Evolutionary conservation across 129 eudicot species (phyloP), one percentile per base, ranked within the genome.

Genomic region (Ambrosia trifida): DNA sequence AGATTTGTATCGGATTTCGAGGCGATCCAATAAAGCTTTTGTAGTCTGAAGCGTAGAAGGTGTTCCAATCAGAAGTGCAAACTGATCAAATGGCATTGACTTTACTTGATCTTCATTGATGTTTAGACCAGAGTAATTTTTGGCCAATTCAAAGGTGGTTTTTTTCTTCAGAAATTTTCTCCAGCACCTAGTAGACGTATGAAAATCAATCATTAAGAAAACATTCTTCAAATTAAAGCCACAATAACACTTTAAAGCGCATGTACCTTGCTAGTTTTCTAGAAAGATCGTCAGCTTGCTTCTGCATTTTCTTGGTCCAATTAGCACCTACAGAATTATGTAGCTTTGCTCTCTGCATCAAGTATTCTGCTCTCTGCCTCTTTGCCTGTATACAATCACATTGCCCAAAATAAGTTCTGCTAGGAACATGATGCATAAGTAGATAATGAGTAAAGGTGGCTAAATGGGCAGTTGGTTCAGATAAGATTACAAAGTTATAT

Each of bases 61-160:
- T 45, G 97, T 79, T 75, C 80, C 97, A 56, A 95, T 87, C 51
- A 80, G 75, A 20, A 72, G 58, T 9, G 99, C 97, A 75, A 95
- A 88, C 75, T 95, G 96, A 80, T 95, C 99, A 68, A 95, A 95
- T 32, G 97, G 97, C 94, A 88, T 83, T 16, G 84, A 77, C 80
- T 83, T 88, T 19, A 88, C 90, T 13, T 82, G 68, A 24, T 74
- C 82, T 74, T 82, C 84, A 17, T 81, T 90, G 12, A 95, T 86
- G 73, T 86, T 75, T 69, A 95, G 72, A 20, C 70, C 84, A 77
- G 68, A 53, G 75, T 84, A 95, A 50, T 82, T 73, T 74, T 85
- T 88, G 13, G 86, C 82, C 78, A 95, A 77, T 49, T 85, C 74
- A 43, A 82, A 82, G 43, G 97, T 95, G 19, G 97, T 88, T 43